Evolutionary conservation across 331 rosid species (phyloP), one percentile per base, ranked within the genome.

Genomic region (Rhamnella rubrinervis): DNA sequence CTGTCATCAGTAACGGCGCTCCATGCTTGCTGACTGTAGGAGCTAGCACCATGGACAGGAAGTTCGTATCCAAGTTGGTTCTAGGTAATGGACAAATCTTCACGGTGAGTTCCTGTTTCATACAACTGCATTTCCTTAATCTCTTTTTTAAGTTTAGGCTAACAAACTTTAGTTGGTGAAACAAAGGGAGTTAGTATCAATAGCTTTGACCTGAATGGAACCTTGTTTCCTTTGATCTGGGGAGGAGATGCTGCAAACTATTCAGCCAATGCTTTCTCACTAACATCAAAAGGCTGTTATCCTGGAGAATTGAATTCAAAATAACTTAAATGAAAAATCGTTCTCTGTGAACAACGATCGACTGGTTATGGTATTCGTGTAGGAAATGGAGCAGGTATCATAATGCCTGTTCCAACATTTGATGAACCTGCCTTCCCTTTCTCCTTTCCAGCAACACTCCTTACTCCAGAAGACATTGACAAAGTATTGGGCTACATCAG

Each of bases 191-290:
- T 14, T 26, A 59, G 51, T 2, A 21, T 71, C 63, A 71, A 80
- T 65, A 67, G 8, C 63, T 55, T 66, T 23, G 59, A 71, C 7
- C 57, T 63, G 20, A 37, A 37, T 6, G 74, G 80, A 6, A 55
- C 67, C 35, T 4, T 12, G 12, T 65, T 55, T 25, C 77, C 64
- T 2, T 63, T 76, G 70, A 63, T 63, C 6, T 63, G 81, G 75
- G 81, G 65, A 44, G 84, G 78, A 75, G 78, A 75, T 62, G 81
- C 81, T 55, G 31, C 78, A 67, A 76, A 80, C 18, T 49, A 18
- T 50, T 72, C 78, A 3, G 70, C 37, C 47, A 59, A 76, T 40
- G 28, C 23, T 11, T 13, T 9, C 35, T 17, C 78, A 0, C 4
- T 17, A n/a, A 3, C 6, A 39, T 62, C 76, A 19, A 76, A 21